Base-by-base conservation (phyloP, 176 grass and related monocot genomes). In the Thinopyrum elongatum region DNA sequence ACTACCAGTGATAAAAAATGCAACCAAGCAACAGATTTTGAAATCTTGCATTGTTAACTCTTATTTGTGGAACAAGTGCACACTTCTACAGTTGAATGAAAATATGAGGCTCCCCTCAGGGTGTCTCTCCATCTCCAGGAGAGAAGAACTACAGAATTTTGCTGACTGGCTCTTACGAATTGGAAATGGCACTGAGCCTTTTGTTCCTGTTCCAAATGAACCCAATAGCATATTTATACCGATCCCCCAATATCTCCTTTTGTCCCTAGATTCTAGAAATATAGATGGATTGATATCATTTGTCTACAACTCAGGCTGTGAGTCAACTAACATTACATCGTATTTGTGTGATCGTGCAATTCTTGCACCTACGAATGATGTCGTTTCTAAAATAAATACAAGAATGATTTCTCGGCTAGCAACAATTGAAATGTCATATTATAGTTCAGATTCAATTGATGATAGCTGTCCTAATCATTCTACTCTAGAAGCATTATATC, bases 371-470 rank as follows among this genome's bases (percentile, higher is more conserved):
- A 16, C 26, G 0, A 65, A 65, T 65, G 62, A 65, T 14, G 26
- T 23, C 10, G 2, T 65, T 65, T 60, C 22, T 26, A 12, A 79
- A 25, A 79, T 62, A 38, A 79, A 79, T 25, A 4, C 4, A 59
- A 6, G 44, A 61, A 39, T 79, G 31, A 79, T 62, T 62, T 22
- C 21, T 62, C 33, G 23, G 5, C 12, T 79, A 14, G 1, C 55
- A 62, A 26, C 76, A 23, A 62, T 2, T 46, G 23, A 74, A 13
- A 74, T 47, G 4, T 74, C 70, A 47, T 74, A 74, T 12, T 46
- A 74, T 31, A 62, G 33, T 21, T 62, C 13, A 41, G 33, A 79
- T 79, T 62, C 76, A 8, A 79, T 78, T 78, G 76, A 78, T 78
- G 76, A 38, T 36, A 15, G 29, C 0, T 33, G 2, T 36, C 3